These are phyloP conservation scores for Fusarium hainanense DNA, from an alignment of 2,329 filamentous ascomycete species.

Conservation along the genomic window DNA sequence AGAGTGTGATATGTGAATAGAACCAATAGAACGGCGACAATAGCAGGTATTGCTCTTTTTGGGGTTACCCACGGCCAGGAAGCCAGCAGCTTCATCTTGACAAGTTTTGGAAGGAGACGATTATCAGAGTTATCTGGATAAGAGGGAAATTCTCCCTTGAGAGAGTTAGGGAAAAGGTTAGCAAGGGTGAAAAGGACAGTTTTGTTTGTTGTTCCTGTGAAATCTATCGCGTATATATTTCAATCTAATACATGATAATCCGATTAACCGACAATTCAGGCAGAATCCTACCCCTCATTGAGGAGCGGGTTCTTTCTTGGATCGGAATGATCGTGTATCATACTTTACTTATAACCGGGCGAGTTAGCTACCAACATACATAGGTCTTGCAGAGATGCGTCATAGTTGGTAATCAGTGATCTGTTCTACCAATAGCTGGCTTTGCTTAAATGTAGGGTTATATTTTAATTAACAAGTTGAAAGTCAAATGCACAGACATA, in stretches of 20 bases:
- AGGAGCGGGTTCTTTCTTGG: neutral
- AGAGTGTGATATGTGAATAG: neutral
- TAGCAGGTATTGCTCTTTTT: no score
- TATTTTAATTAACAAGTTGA: neutral
- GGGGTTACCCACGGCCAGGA: no score
- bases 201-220: fast-evolving
- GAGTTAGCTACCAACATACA: neutral
- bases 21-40: no score
- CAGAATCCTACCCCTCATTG: neutral
- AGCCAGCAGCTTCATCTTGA: no score
- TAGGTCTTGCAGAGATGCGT: neutral
- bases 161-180: no score
- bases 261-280: neutral
- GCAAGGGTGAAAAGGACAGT: no score
- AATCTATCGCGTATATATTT: neutral
- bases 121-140: no score
- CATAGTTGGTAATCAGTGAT: neutral
- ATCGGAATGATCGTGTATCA: neutral
- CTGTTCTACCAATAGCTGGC: neutral
- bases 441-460: neutral
- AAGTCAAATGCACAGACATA: neutral
- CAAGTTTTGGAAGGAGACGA: no score
- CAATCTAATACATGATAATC: neutral
- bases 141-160: no score
- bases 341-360: neutral